Evolutionary conservation across 257 asterid species (phyloP).

Genomic region (Hygrophila difformis): DNA sequence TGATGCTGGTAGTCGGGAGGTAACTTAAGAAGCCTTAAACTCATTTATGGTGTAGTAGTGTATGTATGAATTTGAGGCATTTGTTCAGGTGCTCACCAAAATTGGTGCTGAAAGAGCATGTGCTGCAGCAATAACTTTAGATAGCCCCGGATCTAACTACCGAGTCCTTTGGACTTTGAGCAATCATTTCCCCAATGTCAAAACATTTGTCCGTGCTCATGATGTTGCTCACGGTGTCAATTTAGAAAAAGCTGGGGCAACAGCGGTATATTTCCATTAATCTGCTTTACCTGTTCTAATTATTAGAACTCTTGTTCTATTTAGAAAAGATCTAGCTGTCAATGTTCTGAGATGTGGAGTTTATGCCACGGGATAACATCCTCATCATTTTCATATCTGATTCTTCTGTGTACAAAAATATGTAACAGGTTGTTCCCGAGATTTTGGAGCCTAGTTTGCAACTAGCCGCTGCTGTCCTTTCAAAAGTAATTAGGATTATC

Average conservation of each 20-base stretch:
- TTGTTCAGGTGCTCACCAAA: slow-evolving; percentile 83
- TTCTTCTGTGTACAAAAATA: neutral
- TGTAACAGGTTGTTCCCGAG: slow-evolving; percentile 90
- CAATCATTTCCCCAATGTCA: slow-evolving; percentile 91
- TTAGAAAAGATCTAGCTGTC: neutral
- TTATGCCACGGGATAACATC: too few species aligned
- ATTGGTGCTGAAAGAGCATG: slow-evolving; percentile 97
- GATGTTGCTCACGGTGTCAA: slow-evolving; percentile 98
- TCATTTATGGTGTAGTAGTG: too few species aligned
- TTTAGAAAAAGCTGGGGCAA: slow-evolving; percentile 96
- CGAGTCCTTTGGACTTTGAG: slow-evolving; percentile 98
- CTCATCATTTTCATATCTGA: too few species aligned
- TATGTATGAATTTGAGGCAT: neutral
- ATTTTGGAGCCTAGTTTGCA: slow-evolving; percentile 99
- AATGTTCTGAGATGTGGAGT: too few species aligned
- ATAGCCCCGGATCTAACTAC: slow-evolving; percentile 98
- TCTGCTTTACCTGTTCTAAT: slow-evolving; percentile 6
- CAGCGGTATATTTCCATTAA: slow-evolving; percentile 67
- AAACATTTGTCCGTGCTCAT: slow-evolving; percentile 98
- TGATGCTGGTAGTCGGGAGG: slow-evolving; percentile 99
- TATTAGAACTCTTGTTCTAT: neutral
- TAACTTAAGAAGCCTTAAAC: slow-evolving; percentile 16
- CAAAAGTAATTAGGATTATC: slow-evolving; percentile 56
- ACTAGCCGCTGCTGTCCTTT: slow-evolving; percentile 97
- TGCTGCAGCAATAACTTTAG: slow-evolving; percentile 96